Evolutionary conservation across 148 eudicot species (phyloP).

Genomic region (Drosera capensis): DNA sequence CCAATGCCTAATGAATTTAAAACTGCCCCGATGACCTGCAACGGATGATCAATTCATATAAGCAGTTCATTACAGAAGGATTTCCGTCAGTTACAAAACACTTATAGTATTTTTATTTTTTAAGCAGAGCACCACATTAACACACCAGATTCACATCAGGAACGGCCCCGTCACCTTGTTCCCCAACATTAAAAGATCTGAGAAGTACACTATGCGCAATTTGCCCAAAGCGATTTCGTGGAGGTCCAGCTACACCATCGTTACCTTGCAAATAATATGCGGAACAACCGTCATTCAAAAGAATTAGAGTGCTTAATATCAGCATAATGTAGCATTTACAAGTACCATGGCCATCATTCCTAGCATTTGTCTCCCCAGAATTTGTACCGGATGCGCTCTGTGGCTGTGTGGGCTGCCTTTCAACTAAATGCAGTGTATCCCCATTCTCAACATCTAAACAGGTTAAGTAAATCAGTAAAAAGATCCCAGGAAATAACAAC

Average conservation of each 20-base stretch:
- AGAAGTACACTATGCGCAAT: constrained; percentile 77
- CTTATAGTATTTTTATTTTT: no score
- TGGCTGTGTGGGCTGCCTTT: constrained; percentile 57
- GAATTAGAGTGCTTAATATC: no score
- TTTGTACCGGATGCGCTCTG: constrained; percentile 38
- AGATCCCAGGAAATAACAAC: background rate
- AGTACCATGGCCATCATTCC: constrained; percentile 32
- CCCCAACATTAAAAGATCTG: constrained; percentile 69
- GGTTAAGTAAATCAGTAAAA: constrained; percentile 22
- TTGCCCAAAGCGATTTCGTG: constrained; percentile 62
- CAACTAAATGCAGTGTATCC: constrained; percentile 80
- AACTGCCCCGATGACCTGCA: constrained; percentile 94
- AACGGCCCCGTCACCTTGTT: constrained; percentile 53
- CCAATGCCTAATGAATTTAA: constrained; percentile 74
- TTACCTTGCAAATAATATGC: constrained; percentile 29
- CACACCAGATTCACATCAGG: constrained; percentile 74
- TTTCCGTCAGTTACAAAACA: no score
- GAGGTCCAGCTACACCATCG: constrained; percentile 36
- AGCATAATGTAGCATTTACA: background rate
- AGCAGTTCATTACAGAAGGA: no score
- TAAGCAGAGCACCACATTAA: no score
- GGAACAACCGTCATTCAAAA: background rate
- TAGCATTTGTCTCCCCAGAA: constrained; percentile 26
- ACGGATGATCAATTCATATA: background rate
- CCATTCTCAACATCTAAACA: constrained; percentile 71